Evolutionary conservation across 2,329 filamentous ascomycete species (phyloP).

Genomic region (Talaromyces sp.): DNA sequence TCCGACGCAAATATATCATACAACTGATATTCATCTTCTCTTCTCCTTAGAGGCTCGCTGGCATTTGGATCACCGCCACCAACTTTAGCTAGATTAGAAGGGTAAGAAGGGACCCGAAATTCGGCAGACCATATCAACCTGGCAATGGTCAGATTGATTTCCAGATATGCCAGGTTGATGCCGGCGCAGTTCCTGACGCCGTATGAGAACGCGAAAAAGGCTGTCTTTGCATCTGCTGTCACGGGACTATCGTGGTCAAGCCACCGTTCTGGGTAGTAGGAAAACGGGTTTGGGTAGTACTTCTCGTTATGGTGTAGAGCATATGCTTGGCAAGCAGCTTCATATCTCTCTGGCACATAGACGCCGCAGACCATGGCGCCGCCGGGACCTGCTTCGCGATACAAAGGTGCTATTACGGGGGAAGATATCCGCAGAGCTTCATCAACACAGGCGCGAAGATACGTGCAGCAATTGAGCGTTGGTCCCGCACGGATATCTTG

Average conservation of each 20-base stretch:
- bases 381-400: constrained; percentile 9
- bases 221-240: neutral
- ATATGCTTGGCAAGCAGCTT: neutral
- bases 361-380: neutral
- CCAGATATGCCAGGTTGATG: neutral
- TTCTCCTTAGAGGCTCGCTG: constrained; percentile 9
- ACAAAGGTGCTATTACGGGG: constrained; percentile 1
- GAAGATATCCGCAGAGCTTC: constrained; percentile 8
- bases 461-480: neutral
- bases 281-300: constrained; percentile 9
- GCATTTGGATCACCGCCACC: neutral
- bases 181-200: neutral
- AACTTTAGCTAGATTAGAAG: neutral
- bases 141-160: neutral
- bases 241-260: neutral
- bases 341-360: constrained; percentile 8
- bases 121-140: constrained; percentile 8
- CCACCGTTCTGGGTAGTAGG: constrained; percentile 12
- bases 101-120: neutral
- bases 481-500: neutral
- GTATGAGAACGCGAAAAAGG: neutral
- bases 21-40: constrained; percentile 13
- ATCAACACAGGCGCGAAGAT: constrained; percentile 12
- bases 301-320: constrained; percentile 13
- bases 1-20: constrained; percentile 15